Evolutionary conservation across 257 asterid species (phyloP).

Genomic region (Paraleonurus japonicus): DNA sequence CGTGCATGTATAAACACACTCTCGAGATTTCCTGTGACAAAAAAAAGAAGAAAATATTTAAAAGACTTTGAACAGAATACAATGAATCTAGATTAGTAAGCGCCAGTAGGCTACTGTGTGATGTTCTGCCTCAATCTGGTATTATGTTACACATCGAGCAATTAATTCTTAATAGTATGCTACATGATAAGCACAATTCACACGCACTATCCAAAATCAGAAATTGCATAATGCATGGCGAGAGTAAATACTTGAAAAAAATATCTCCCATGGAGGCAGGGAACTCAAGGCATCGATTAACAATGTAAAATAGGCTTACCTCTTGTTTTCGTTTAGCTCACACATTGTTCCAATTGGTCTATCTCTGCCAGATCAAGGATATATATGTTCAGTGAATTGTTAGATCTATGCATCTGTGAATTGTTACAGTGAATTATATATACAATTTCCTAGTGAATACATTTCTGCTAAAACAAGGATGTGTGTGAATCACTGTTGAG

Average conservation of each 20-base stretch:
- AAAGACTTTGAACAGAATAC: neutral
- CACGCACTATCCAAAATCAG: neutral
- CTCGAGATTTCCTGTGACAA: constrained; percentile 60
- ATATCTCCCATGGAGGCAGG: neutral
- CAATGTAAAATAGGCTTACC: constrained; percentile 40
- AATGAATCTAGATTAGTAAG: constrained; percentile 1
- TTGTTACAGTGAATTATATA: neutral
- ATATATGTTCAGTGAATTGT: constrained; percentile 6
- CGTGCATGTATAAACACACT: constrained; percentile 24
- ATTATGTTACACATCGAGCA: constrained; percentile 8
- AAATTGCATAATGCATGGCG: neutral
- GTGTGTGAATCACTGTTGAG: neutral
- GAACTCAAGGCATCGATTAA: neutral
- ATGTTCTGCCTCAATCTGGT: constrained; percentile 19
- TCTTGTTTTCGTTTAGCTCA: constrained; percentile 58
- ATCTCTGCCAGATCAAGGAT: constrained; percentile 52
- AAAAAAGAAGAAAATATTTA: neutral
- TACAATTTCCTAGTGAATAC: constrained; percentile 45
- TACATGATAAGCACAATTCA: constrained; percentile 2
- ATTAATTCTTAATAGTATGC: constrained; percentile 1
- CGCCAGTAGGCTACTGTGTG: neutral
- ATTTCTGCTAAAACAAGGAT: constrained; percentile 42
- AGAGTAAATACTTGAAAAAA: neutral
- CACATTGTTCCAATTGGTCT: constrained; percentile 62
- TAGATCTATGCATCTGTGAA: neutral